These are phyloP conservation scores for Lantana camara DNA, from an alignment of 257 asterid genomes.

Conservation along the genomic window DNA sequence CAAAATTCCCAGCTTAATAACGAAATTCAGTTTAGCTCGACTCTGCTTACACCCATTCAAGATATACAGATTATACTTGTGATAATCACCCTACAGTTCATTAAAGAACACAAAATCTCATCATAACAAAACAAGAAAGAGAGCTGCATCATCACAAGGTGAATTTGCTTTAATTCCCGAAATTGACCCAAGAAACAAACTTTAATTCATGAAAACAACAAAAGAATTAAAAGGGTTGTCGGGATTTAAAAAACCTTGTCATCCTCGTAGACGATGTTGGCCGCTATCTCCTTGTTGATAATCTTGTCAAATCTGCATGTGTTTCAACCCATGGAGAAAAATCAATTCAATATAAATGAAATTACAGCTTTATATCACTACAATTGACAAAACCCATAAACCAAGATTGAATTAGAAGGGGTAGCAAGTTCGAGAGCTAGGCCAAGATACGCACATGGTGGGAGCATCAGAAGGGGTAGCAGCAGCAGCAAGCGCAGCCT, in stretches of 20 bases:
- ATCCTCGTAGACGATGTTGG: conserved; percentile 82
- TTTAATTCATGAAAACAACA: too few species aligned
- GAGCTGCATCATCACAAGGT: too few species aligned
- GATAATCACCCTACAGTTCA: too few species aligned
- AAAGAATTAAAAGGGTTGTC: not conserved
- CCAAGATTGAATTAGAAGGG: too few species aligned
- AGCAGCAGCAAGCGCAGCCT: conserved; percentile 79
- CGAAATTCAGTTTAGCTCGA: too few species aligned
- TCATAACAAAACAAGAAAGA: too few species aligned
- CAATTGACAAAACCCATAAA: too few species aligned
- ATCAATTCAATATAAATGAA: not conserved
- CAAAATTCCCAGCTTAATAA: too few species aligned
- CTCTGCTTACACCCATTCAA: too few species aligned
- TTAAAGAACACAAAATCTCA: too few species aligned
- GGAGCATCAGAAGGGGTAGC: conserved; percentile 66
- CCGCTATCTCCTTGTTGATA: conserved; percentile 80
- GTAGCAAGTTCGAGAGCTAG: not conserved
- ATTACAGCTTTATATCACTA: not conserved
- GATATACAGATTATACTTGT: too few species aligned
- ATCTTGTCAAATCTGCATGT: conserved; percentile 89
- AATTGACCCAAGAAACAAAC: not conserved
- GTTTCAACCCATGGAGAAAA: conserved; percentile 1
- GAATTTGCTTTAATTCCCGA: too few species aligned
- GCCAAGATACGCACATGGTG: conserved; percentile 50
- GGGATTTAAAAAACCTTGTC: conserved; percentile 53